Evolutionary conservation across 202 grass and related monocot genomes (phyloP).

Genomic region (Schoenoplectus triqueter): DNA sequence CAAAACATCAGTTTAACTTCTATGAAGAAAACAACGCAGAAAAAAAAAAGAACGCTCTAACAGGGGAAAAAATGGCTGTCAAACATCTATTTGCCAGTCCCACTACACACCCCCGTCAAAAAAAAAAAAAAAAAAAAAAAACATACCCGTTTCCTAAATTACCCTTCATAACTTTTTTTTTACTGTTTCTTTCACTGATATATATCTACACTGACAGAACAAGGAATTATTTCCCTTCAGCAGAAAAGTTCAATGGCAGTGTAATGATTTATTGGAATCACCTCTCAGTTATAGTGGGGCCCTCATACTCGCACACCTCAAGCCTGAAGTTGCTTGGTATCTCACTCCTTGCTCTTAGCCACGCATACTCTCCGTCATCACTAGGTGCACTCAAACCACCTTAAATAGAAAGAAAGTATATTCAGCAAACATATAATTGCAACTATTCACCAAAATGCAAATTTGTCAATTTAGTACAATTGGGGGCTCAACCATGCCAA

Average conservation of each 20-base stretch:
- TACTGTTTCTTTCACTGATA: slow-evolving; percentile 33
- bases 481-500: neutral
- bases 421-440: slow-evolving; percentile 9
- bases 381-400: slow-evolving; percentile 5
- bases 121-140: neutral
- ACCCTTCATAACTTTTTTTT: slow-evolving; percentile 9
- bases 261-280: slow-evolving; percentile 33
- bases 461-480: neutral
- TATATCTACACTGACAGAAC: slow-evolving; percentile 42
- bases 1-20: slow-evolving; percentile 27
- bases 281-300: slow-evolving; percentile 25
- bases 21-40: slow-evolving; percentile 9
- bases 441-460: slow-evolving; percentile 10
- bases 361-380: slow-evolving; percentile 47
- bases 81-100: neutral
- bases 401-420: slow-evolving; percentile 36
- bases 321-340: slow-evolving; percentile 43
- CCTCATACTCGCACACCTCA: slow-evolving; percentile 38
- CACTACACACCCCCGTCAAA: slow-evolving; percentile 24
- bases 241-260: neutral
- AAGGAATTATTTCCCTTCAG: slow-evolving; percentile 10
- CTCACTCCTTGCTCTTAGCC: slow-evolving; percentile 54
- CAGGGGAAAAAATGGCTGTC: neutral
- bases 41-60: slow-evolving; percentile 33
- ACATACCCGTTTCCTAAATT: slow-evolving; percentile 31